A percentile compares a stretch with the other conserved stretches of the same genome.
Conservation (phyloP, 148 eudicot species). For the Amaranthus palmeri region DNA sequence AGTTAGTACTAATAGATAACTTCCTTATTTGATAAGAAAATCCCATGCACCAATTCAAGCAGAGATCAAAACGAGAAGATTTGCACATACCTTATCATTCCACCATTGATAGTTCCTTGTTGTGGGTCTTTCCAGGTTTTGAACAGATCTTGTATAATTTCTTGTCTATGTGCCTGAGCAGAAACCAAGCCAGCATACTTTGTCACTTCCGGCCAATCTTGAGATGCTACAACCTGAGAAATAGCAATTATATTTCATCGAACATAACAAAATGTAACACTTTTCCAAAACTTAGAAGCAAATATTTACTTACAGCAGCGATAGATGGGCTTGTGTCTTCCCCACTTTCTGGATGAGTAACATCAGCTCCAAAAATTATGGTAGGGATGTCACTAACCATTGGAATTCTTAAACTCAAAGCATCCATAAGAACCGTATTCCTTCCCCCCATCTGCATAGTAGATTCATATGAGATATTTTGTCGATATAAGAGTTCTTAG, state of each 20-base stretch:
- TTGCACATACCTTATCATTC: constrained; percentile 68
- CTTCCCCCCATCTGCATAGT: constrained; percentile 68
- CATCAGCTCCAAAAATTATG: constrained; percentile 94
- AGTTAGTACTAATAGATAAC: no score
- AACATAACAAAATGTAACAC: not conserved
- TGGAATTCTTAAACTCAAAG: constrained; percentile 63
- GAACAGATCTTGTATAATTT: constrained; percentile 84
- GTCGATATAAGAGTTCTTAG: not conserved
- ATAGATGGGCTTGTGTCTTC: constrained; percentile 92
- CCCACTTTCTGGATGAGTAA: constrained; percentile 83
- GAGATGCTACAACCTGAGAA: constrained; percentile 82
- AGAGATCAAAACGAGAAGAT: not conserved
- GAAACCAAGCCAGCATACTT: constrained; percentile 85
- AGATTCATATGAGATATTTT: not conserved
- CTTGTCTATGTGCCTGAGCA: constrained; percentile 89
- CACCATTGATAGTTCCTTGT: constrained; percentile 57
- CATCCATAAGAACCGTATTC: constrained; percentile 77
- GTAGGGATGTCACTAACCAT: constrained; percentile 86
- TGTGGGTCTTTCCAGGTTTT: constrained; percentile 80
- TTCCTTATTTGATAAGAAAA: no score
- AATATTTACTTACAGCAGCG: constrained; percentile 57
- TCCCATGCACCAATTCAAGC: no score
- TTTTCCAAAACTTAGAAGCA: not conserved
- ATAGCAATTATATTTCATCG: constrained; percentile 3
- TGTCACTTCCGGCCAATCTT: constrained; percentile 97